phyloP scores from a whole-genome alignment of 352 stramenopile species.

The Blastocystis sp. region DNA sequence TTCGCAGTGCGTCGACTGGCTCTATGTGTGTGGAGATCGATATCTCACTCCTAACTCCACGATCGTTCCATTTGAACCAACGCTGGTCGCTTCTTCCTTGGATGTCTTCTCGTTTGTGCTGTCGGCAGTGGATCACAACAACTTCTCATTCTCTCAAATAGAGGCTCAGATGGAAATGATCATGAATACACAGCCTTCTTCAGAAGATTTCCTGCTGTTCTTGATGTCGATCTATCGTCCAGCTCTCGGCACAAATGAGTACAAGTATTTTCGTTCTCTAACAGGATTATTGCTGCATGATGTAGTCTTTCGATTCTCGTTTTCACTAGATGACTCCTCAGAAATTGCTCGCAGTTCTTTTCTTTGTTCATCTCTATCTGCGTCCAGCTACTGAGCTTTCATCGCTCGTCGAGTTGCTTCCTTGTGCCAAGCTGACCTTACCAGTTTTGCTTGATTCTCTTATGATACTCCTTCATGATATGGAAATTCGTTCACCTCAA shows the following conservation, averaged over 20 bases:
- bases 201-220: not conserved
- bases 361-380: not conserved
- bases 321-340: not conserved
- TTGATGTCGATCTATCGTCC: constrained; percentile 25
- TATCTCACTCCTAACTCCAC: not conserved
- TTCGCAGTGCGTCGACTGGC: not conserved
- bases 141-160: not conserved
- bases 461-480: not conserved
- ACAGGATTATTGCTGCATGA: not conserved
- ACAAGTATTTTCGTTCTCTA: not conserved
- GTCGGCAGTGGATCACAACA: not conserved
- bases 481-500: not conserved
- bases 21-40: not conserved
- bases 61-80: not conserved
- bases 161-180: not conserved
- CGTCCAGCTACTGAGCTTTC: not conserved
- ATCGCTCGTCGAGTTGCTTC: not conserved
- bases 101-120: not conserved
- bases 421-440: not conserved
- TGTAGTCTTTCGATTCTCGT: not conserved
- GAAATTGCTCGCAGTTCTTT: not conserved
- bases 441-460: not conserved
- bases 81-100: not conserved
- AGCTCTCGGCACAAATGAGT: not conserved
- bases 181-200: not conserved